Evolutionary conservation across 1,284 basidiomycete genomes (phyloP).

Genomic region (Leccinum glutinopallens): DNA sequence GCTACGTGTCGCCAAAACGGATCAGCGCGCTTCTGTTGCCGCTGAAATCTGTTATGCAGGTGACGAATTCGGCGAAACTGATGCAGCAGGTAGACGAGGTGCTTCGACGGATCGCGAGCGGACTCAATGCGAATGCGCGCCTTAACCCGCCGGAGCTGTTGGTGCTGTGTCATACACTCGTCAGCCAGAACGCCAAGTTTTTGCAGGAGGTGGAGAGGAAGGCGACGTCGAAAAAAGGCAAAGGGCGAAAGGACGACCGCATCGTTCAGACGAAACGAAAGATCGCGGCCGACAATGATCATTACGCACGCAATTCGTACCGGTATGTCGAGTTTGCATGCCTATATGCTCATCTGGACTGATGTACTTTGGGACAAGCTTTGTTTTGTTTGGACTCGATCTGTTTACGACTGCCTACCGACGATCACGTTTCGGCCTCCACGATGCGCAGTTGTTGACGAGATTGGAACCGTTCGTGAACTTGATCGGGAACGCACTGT

Average conservation of each 20-base stretch:
- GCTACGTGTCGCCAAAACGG: constrained; percentile 72
- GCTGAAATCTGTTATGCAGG: constrained; percentile 83
- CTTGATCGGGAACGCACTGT: constrained; percentile 91
- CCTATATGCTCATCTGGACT: constrained; percentile 10
- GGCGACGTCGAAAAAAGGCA: constrained; percentile 34
- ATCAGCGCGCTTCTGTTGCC: constrained; percentile 82
- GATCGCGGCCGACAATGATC: constrained; percentile 56
- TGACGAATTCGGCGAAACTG: constrained; percentile 82
- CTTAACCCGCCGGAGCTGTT: constrained; percentile 76
- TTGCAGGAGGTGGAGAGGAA: constrained; percentile 57
- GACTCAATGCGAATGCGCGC: constrained; percentile 83
- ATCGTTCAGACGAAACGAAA: constrained; percentile 82
- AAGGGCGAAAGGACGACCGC: constrained; percentile 53
- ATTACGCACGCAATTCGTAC: constrained; percentile 85
- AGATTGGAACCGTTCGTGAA: constrained; percentile 87
- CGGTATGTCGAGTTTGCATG: constrained; percentile 47
- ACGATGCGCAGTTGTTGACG: constrained; percentile 68
- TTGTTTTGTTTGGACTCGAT: constrained; percentile 92
- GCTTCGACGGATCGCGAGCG: constrained; percentile 79
- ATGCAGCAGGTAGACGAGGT: constrained; percentile 90
- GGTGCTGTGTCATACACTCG: constrained; percentile 85
- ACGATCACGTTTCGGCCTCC: constrained; percentile 85
- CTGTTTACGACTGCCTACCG: constrained; percentile 89
- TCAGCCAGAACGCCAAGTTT: constrained; percentile 90
- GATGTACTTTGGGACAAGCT: constrained; percentile 54